Evolutionary conservation across 495 filamentous ascomycete genomes (phyloP).

Genomic region (Penicillium cosmopolitanum): DNA sequence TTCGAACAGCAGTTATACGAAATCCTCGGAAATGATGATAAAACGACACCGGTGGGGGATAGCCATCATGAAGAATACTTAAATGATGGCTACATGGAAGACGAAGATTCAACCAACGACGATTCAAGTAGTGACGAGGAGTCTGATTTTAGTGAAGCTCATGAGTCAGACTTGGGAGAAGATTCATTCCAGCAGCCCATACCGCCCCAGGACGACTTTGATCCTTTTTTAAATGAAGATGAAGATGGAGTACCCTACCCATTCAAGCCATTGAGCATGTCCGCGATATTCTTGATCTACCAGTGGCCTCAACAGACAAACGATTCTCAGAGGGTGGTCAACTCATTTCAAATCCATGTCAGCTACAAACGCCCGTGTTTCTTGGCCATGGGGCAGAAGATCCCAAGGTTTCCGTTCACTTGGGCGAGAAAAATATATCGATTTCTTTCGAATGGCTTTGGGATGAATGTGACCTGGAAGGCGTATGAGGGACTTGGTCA

Average conservation of each 20-base stretch:
- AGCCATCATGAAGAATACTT: not conserved
- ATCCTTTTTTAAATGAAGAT: conserved; percentile 18
- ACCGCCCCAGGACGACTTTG: conserved; percentile 4
- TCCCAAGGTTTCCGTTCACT: conserved; percentile 47
- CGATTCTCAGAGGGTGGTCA: not conserved
- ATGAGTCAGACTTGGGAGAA: conserved; percentile 7
- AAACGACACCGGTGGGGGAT: too few species aligned
- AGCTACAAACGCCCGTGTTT: conserved; percentile 47
- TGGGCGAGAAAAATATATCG: conserved; percentile 47
- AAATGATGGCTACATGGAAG: conserved; percentile 10
- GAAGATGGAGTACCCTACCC: conserved; percentile 15
- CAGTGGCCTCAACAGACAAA: conserved; percentile 10
- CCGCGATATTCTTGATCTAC: conserved; percentile 22
- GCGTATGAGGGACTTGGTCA: conserved; percentile 58
- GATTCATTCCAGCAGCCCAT: conserved; percentile 15
- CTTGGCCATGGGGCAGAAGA: conserved; percentile 59
- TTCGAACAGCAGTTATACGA: conserved; percentile 43
- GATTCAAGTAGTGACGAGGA: conserved; percentile 8
- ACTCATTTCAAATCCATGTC: not conserved
- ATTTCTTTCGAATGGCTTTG: conserved; percentile 40
- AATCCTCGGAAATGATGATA: conserved; percentile 17
- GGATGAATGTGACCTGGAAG: conserved; percentile 51
- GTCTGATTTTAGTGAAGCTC: not conserved
- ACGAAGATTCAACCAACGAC: not conserved
- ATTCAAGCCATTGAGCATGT: conserved; percentile 21